Evolutionary conservation across 2,329 filamentous ascomycete genomes (phyloP).

Genomic region (Coniochaeta sp.): DNA sequence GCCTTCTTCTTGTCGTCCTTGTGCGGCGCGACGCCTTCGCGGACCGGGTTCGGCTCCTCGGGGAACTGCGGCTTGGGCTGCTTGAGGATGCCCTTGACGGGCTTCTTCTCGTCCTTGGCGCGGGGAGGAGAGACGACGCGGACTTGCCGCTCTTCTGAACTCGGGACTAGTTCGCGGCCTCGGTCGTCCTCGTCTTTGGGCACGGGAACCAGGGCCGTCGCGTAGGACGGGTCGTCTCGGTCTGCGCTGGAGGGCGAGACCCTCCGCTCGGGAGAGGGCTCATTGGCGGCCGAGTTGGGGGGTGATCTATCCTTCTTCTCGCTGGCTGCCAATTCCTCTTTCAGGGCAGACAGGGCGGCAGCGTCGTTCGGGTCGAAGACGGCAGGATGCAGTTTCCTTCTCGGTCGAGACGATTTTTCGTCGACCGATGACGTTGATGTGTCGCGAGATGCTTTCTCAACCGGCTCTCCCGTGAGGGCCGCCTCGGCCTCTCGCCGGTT

Average conservation of each 20-base stretch:
- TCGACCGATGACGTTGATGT: conserved; percentile 6
- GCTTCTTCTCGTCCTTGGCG: conserved; percentile 56
- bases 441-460: conserved; percentile 24
- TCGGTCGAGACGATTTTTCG: not conserved
- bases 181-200: conserved; percentile 23
- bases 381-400: conserved; percentile 24
- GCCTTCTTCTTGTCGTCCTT: conserved; percentile 73
- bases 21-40: conserved; percentile 88
- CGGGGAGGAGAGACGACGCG: conserved; percentile 67
- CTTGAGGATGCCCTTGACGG: conserved; percentile 79
- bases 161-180: conserved; percentile 30
- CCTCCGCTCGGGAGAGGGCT: not conserved
- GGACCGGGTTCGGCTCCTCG: conserved; percentile 72
- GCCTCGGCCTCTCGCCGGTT: conserved; percentile 27
- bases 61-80: conserved; percentile 76
- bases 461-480: conserved; percentile 26
- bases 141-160: conserved; percentile 38
- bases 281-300: not conserved
- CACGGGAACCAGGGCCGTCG: conserved; percentile 6
- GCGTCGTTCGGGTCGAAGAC: conserved; percentile 47
- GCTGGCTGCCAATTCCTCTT: conserved; percentile 39
- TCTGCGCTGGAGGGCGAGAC: not conserved
- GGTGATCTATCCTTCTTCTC: conserved; percentile 14
- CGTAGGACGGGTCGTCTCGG: not conserved
- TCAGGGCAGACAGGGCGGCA: conserved; percentile 38